Evolutionary conservation across 2,329 filamentous ascomycete species (phyloP), one percentile per base, ranked within the genome.

Genomic region (Karstenula rhodostoma): DNA sequence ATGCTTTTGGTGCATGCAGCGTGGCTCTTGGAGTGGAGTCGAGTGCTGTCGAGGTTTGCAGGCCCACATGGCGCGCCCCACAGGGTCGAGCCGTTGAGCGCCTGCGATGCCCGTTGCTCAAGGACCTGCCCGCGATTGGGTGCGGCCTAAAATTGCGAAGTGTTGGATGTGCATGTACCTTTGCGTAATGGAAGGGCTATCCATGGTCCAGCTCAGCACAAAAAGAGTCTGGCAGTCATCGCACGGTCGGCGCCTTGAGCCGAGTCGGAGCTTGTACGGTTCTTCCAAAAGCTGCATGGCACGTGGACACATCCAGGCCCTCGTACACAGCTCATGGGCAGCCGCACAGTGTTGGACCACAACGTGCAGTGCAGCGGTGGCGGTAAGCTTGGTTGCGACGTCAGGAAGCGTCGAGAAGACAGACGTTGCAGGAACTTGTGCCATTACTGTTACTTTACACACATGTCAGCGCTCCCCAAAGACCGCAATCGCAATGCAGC

Each of bases 381-480:
- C 15, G 15, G 37, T 40, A 40, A 19, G 37, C 37, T 19, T n/a
- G 37, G 5, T 6, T 5, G 17, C 37, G 29, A 50, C n/a, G 27
- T 9, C 33, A 4, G 35, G 46, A 13, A 40, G 37, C 23, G 8
- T 29, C 23, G 12, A n/a, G 27, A 29, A 17, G 23, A 8, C 2
- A 29, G 27, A 27, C 23, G 17, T 40, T 56, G 27, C 52, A 52
- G 52, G 56, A 59, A 63, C 50, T 29, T 49, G 51, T 67, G 62
- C 62, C 43, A 65, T 65, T 65, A 63, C 50, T 61, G 60, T 65
- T 65, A 63, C 58, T 60, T 47, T 58, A 63, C 47, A 58, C 48
- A 57, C 60, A 46, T 33, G 29, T 42, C 29, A 44, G 32, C 52
- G 44, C 53, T 56, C 53, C 40, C 48, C 37, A 48, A 58, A n/a